phyloP scores from a whole-genome alignment of 1,284 basidiomycete species.

The Ceratobasidium sp. region DNA sequence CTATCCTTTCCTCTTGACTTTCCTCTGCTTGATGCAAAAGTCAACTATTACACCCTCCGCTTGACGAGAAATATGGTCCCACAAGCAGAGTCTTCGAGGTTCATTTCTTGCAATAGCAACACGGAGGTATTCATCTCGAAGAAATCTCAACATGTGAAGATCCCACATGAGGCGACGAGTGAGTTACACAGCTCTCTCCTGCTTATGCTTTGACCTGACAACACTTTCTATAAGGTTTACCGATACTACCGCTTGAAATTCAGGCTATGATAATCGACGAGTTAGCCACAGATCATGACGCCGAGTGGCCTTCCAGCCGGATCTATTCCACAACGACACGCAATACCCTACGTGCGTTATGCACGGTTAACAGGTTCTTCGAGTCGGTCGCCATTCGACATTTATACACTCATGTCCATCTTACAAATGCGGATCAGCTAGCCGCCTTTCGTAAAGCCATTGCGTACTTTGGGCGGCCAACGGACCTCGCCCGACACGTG shows the following conservation, averaged over 20 bases:
- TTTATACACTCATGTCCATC: slow-evolving; percentile 30
- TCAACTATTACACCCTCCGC: neutral
- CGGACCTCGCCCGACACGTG: slow-evolving; percentile 35
- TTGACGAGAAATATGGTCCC: slow-evolving; percentile 13
- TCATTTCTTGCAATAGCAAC: neutral
- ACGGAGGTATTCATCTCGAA: neutral
- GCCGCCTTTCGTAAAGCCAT: slow-evolving; percentile 34
- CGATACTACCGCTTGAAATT: slow-evolving; percentile 21
- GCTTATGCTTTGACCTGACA: neutral
- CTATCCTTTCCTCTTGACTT: neutral
- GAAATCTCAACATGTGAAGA: neutral
- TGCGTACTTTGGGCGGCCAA: slow-evolving; percentile 36
- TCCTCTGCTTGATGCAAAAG: slow-evolving; percentile 1
- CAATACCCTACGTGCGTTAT: slow-evolving; percentile 22
- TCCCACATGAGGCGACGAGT: slow-evolving; percentile 2
- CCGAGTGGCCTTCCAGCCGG: slow-evolving; percentile 7
- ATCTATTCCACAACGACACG: slow-evolving; percentile 20
- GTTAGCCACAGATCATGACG: slow-evolving; percentile 13
- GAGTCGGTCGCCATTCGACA: slow-evolving; percentile 38
- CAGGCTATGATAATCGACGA: slow-evolving; percentile 30
- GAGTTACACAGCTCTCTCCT: neutral
- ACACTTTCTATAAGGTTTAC: neutral
- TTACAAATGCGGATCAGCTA: slow-evolving; percentile 14
- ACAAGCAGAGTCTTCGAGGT: neutral
- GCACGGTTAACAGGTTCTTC: slow-evolving; percentile 33